Base-by-base conservation (phyloP, 2,329 filamentous ascomycete species). In the Colletotrichum brevisporum region DNA sequence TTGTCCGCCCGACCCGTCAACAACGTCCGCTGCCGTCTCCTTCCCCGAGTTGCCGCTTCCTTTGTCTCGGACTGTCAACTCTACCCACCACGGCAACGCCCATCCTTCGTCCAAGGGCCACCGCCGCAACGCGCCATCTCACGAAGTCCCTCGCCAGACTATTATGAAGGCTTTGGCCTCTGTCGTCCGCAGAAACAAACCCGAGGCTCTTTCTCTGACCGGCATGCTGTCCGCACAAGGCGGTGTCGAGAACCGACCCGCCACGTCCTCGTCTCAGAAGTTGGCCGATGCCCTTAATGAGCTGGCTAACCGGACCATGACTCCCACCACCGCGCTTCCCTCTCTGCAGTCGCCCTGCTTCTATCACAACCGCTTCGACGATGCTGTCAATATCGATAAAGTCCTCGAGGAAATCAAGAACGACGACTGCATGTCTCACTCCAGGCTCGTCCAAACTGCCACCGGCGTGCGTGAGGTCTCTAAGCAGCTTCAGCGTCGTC, bases 341-440 rank as follows among this genome's bases (percentile, higher is more conserved):
- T 87, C 92, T 10, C 84, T 98, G 61, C 92, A 95, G 75, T 98
- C 95, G 52, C 96, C 96, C 15, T 99, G 96, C 83, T 99, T 97
- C 83, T 98, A 97, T 83, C 96, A 99, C 82, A 93, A 97, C 82
- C 90, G 95, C 71, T 99, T 99, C 77, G 96, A 98, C 75, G 94
- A 97, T 78, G 94, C 95, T 9, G 94, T 99, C 74, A 94, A 99
- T 79, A 94, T 98, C 68, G 93, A 96, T 74, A 96, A 93, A 81
- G 94, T 99, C 6, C 86, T 99, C 6, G 95, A 98, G 77, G 96
- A 99, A 81, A 97, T 98, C 76, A 91, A 92, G 77, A 92, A 90
- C 62, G 92, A 96, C 74, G 94, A 97, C 75, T 94, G 89, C 81
- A 92, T 98, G 85, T 97, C 94, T 41, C 96, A 98, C 82, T 97